A percentile compares a stretch with the other conserved stretches of the same genome.
These are phyloP conservation scores for Phlebiopsis gigantea DNA, from an alignment of 768 basidiomycete species.

Conservation along the genomic window DNA sequence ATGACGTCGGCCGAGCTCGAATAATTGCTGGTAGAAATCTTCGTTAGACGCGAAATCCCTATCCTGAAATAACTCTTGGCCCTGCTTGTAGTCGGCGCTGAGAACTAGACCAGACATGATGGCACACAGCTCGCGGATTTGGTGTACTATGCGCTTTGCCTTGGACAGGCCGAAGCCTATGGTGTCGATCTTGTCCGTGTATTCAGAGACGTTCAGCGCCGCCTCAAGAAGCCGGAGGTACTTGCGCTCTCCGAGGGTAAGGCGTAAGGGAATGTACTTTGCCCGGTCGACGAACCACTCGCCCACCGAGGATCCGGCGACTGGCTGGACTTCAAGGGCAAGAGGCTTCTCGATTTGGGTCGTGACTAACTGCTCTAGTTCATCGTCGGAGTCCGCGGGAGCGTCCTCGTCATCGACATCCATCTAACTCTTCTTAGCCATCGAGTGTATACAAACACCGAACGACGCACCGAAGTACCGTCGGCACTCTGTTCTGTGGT, in stretches of 20 bases:
- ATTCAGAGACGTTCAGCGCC: slow-evolving; percentile 79
- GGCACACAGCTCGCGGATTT: slow-evolving; percentile 82
- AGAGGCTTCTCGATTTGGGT: slow-evolving; percentile 22
- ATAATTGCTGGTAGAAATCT: slow-evolving; percentile 74
- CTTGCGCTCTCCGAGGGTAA: slow-evolving; percentile 73
- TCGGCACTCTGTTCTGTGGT: slow-evolving; percentile 20
- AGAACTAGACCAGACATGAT: slow-evolving; percentile 82
- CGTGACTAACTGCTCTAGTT: slow-evolving; percentile 25
- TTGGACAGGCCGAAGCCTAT: slow-evolving; percentile 73
- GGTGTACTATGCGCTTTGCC: slow-evolving; percentile 82
- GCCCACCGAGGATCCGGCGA: slow-evolving; percentile 56
- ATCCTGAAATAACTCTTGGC: slow-evolving; percentile 81
- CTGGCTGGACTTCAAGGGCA: slow-evolving; percentile 49
- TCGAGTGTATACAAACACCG: background rate
- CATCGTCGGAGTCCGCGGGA: slow-evolving; percentile 30
- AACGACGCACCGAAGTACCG: slow-evolving; percentile 25
- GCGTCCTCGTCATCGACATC: slow-evolving; percentile 37
- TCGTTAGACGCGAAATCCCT: slow-evolving; percentile 78
- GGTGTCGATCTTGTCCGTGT: slow-evolving; percentile 88
- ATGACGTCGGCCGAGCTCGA: slow-evolving; percentile 78
- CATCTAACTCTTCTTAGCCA: slow-evolving; percentile 22
- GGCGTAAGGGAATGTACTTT: slow-evolving; percentile 75
- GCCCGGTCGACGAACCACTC: slow-evolving; percentile 85
- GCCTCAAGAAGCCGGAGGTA: slow-evolving; percentile 82
- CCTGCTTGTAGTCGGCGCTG: slow-evolving; percentile 81